A percentile compares a stretch with the other conserved stretches of the same genome.
Conservation (phyloP, 2,329 filamentous ascomycete species). For the Scopulariopsis brevicaulis region DNA sequence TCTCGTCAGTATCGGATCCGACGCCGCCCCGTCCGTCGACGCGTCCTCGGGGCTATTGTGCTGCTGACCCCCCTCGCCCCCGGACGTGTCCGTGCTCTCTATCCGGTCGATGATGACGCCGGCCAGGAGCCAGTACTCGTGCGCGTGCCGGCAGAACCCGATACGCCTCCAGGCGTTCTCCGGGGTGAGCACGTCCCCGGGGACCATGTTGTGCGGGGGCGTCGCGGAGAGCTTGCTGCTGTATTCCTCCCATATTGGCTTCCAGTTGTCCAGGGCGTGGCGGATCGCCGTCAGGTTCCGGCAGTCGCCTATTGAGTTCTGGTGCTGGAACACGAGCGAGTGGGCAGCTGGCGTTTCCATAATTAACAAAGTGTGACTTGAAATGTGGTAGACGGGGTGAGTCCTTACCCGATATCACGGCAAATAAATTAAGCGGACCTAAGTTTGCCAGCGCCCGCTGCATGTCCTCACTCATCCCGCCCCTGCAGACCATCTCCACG, state of each 20-base stretch:
- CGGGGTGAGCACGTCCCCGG: conserved; percentile 8
- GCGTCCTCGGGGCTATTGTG: background rate
- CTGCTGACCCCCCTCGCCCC: background rate
- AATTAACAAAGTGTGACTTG: background rate
- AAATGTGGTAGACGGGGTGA: background rate
- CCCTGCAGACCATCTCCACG: conserved; percentile 13
- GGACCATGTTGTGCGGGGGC: conserved; percentile 10
- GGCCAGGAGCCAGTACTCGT: conserved; percentile 23
- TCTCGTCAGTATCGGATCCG: conserved; percentile 18
- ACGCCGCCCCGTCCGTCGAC: background rate
- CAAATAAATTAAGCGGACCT: conserved; percentile 16
- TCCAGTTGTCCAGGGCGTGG: conserved; percentile 16
- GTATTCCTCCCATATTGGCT: conserved; percentile 14
- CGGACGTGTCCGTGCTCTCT: background rate
- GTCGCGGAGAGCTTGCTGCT: conserved; percentile 5
- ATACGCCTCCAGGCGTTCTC: conserved; percentile 20
- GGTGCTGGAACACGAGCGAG: conserved; percentile 22
- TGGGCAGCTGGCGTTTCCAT: conserved; percentile 12
- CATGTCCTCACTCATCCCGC: conserved; percentile 8
- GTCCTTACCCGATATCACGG: conserved; percentile 7
- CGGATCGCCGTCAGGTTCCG: conserved; percentile 15
- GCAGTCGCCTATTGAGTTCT: conserved; percentile 18
- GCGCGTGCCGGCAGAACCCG: conserved; percentile 18
- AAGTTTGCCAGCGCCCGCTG: conserved; percentile 10
- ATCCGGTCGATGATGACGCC: conserved; percentile 18